Conservation (phyloP, 305 asterid genomes). For the Fraxinus sp. region DNA sequence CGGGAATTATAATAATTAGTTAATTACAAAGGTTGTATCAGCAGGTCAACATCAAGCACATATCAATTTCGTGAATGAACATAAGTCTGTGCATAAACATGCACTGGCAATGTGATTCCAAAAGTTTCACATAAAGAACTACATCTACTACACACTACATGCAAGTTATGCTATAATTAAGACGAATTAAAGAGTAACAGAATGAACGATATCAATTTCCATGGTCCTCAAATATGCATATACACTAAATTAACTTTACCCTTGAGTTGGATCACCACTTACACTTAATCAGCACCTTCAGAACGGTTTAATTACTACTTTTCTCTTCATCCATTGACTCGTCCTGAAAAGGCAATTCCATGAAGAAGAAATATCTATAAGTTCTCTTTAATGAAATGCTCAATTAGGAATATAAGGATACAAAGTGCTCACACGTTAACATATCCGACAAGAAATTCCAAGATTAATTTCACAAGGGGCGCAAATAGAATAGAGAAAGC, state of each 20-base stretch:
- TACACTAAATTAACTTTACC: neutral
- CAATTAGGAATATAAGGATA: neutral
- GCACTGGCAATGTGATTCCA: neutral
- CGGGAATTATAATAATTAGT: neutral
- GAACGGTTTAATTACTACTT: neutral
- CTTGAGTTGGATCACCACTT: neutral
- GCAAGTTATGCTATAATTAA: neutral
- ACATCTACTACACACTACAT: no score
- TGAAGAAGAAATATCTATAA: neutral
- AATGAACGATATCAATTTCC: neutral
- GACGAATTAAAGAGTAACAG: neutral
- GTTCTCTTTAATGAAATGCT: neutral
- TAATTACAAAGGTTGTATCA: neutral
- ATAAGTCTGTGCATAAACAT: neutral
- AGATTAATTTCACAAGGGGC: neutral
- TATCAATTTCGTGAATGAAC: neutral
- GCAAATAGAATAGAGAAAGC: neutral
- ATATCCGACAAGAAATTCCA: neutral
- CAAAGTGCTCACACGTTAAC: neutral
- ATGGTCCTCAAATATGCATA: neutral
- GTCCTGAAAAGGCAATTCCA: neutral
- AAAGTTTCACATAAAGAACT: neutral
- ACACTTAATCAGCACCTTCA: neutral
- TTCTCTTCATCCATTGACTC: neutral
- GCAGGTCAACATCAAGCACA: neutral